Conservation (phyloP, 805 yeast species). For the Wickerhamomyces silvicola region DNA sequence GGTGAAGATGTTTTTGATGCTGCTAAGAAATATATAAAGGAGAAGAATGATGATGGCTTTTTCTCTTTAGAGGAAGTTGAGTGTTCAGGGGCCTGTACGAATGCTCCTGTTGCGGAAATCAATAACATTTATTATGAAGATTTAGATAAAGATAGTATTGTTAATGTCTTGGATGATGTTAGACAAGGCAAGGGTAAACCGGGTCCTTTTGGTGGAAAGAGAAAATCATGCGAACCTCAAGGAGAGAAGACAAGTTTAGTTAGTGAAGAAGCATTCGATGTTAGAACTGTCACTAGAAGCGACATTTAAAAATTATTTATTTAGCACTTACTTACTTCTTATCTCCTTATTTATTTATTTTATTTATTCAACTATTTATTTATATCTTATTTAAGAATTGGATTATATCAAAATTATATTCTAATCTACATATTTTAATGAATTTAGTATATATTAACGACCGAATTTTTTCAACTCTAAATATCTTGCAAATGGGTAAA, state of each 20-base stretch:
- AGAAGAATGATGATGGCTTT: slow-evolving; percentile 66
- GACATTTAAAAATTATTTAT: slow-evolving; percentile 42
- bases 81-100: slow-evolving; percentile 88
- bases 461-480: slow-evolving; percentile 55
- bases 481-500: slow-evolving; percentile 62
- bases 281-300: slow-evolving; percentile 62
- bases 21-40: slow-evolving; percentile 50
- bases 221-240: slow-evolving; percentile 72
- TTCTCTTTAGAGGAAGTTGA: slow-evolving; percentile 86
- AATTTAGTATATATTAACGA: slow-evolving; percentile 27
- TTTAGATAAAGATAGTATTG: slow-evolving; percentile 60
- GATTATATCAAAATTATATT: no score
- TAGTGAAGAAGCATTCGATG: slow-evolving; percentile 58
- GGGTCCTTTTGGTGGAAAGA: slow-evolving; percentile 62
- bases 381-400: slow-evolving; percentile 1
- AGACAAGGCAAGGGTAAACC: slow-evolving; percentile 53
- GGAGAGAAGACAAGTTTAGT: slow-evolving; percentile 61
- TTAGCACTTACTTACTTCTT: background rate
- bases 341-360: slow-evolving; percentile 1
- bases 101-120: slow-evolving; percentile 82
- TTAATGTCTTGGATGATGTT: slow-evolving; percentile 53
- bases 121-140: slow-evolving; percentile 84
- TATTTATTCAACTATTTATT: background rate
- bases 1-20: slow-evolving; percentile 75
- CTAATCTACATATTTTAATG: no score